A percentile compares a stretch with the other conserved stretches of the same genome.
phyloP scores from a whole-genome alignment of 805 yeast genomes.

The Ogataea methylovora region DNA sequence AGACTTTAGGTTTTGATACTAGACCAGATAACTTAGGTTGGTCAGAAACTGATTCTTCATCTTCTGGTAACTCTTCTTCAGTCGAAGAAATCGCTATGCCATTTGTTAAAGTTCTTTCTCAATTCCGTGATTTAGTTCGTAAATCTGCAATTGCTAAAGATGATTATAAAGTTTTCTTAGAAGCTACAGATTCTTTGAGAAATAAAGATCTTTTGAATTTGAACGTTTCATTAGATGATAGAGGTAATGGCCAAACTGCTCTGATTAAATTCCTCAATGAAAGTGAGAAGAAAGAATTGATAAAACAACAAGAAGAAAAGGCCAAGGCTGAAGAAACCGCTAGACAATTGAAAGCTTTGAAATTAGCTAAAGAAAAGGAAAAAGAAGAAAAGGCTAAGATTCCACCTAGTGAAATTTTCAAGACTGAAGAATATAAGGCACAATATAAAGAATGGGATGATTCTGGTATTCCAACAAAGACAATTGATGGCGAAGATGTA shows the following conservation, averaged over 20 bases:
- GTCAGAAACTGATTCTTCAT: constrained; percentile 35
- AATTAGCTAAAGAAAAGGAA: constrained; percentile 54
- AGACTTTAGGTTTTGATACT: constrained; percentile 67
- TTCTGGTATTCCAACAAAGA: constrained; percentile 73
- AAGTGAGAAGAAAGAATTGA: constrained; percentile 59
- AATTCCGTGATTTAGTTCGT: constrained; percentile 80
- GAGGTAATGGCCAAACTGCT: constrained; percentile 70
- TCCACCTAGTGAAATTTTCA: constrained; percentile 70
- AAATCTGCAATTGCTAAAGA: constrained; percentile 56
- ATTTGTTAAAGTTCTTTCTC: constrained; percentile 66
- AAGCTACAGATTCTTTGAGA: constrained; percentile 70
- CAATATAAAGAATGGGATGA: constrained; percentile 74
- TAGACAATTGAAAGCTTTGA: constrained; percentile 50
- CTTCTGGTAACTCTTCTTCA: constrained; percentile 15
- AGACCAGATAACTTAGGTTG: constrained; percentile 76
- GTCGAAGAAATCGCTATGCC: constrained; percentile 73
- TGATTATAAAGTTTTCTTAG: constrained; percentile 46
- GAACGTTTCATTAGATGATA: constrained; percentile 85
- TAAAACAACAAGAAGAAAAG: constrained; percentile 53
- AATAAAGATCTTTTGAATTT: constrained; percentile 61
- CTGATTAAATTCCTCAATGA: constrained; percentile 72
- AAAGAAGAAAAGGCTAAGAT: constrained; percentile 62
- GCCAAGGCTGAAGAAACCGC: constrained; percentile 46
- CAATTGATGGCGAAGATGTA: constrained; percentile 71
- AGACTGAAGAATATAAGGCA: constrained; percentile 30